phyloP scores from a whole-genome alignment of 164 flowering plant species.

The Piper longum region DNA sequence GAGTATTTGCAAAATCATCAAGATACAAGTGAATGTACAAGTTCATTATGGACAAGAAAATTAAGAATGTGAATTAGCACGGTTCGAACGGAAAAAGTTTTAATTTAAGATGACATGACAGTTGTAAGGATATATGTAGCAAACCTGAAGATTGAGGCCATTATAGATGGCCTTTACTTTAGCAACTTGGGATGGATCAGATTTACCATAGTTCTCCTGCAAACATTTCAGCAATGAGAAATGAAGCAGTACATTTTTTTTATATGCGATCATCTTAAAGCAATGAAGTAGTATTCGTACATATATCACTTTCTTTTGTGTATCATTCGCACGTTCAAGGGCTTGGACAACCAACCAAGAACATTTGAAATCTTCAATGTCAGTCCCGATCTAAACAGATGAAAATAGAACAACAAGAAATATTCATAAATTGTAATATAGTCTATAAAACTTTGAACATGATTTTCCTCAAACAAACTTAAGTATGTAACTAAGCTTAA shows the following conservation, averaged over 20 bases:
- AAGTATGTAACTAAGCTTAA: background rate
- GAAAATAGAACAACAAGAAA: background rate
- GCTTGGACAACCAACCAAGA: slow-evolving; percentile 99
- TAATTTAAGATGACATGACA: background rate
- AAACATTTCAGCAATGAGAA: background rate
- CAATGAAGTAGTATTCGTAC: slow-evolving; percentile 25
- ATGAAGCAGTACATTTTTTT: background rate
- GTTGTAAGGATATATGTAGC: background rate
- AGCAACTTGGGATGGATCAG: slow-evolving; percentile 43
- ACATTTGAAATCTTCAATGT: slow-evolving; percentile 95
- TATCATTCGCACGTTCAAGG: slow-evolving; percentile 51
- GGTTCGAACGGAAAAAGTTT: too few species aligned
- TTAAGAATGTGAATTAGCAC: background rate
- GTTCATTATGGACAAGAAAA: background rate
- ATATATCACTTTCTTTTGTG: slow-evolving; percentile 53
- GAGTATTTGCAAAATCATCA: too few species aligned
- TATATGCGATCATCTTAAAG: background rate
- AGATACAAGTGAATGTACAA: too few species aligned
- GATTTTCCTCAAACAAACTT: background rate
- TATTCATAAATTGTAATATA: background rate
- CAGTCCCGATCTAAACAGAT: slow-evolving; percentile 79
- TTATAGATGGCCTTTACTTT: slow-evolving; percentile 73
- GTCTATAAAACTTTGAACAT: background rate
- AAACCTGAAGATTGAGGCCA: slow-evolving; percentile 67
- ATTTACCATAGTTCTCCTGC: slow-evolving; percentile 87